phyloP scores from a whole-genome alignment of 805 yeast genomes.

The Metschnikowia colocasiae region DNA sequence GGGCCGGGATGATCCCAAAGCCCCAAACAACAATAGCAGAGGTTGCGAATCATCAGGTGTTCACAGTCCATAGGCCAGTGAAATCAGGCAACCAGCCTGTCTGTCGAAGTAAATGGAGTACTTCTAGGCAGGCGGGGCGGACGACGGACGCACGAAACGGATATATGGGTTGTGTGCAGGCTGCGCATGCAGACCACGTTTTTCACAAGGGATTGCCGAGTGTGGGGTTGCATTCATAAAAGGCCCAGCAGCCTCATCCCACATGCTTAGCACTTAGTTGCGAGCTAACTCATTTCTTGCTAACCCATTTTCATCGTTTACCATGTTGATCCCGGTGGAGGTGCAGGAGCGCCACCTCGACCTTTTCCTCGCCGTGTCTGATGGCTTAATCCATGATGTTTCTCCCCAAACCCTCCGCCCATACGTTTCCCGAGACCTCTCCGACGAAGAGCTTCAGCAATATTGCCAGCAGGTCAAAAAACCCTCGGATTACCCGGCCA shows the following conservation, averaged over 20 bases:
- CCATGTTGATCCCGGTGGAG: conserved; percentile 10
- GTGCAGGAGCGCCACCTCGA: conserved; percentile 26
- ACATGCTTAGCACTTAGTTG: too few species aligned
- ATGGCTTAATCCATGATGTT: conserved; percentile 34
- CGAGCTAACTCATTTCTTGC: too few species aligned
- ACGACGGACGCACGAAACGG: not conserved
- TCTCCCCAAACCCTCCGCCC: conserved; percentile 26
- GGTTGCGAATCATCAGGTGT: too few species aligned
- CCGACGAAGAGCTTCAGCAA: conserved; percentile 27
- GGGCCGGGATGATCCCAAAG: too few species aligned
- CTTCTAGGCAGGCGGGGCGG: not conserved
- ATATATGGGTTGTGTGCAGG: not conserved
- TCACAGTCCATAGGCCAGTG: too few species aligned
- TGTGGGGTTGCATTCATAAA: conserved; percentile 7
- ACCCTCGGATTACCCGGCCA: conserved; percentile 31
- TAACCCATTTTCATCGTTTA: not conserved
- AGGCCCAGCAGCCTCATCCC: conserved; percentile 1
- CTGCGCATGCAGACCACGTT: not conserved
- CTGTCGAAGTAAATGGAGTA: not conserved
- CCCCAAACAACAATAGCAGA: too few species aligned
- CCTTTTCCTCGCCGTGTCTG: conserved; percentile 28
- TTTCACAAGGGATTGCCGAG: conserved; percentile 4
- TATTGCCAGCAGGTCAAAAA: conserved; percentile 20
- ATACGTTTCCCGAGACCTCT: conserved; percentile 24
- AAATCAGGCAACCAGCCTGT: not conserved